A percentile compares a stretch with the other conserved stretches of the same genome.
These are phyloP conservation scores for Leccinum arenicola DNA, from an alignment of 768 basidiomycete genomes.

Conservation along the genomic window DNA sequence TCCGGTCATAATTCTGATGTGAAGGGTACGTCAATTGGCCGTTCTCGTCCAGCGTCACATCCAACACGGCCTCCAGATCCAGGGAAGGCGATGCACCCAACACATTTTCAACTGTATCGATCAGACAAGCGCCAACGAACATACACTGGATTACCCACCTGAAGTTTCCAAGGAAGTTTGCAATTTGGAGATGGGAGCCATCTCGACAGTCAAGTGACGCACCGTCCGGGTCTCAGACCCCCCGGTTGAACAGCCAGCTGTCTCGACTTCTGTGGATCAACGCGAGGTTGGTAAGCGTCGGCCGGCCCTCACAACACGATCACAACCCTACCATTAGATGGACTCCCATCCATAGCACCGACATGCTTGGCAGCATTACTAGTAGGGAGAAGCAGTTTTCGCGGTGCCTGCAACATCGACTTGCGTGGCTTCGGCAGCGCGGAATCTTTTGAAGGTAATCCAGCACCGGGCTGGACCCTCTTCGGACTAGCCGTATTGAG, in stretches of 20 bases:
- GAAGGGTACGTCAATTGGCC: conserved; percentile 4
- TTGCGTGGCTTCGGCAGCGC: conserved; percentile 4
- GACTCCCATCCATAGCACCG: not conserved
- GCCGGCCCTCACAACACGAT: not conserved
- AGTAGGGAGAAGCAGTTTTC: conserved; percentile 1
- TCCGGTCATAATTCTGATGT: not conserved
- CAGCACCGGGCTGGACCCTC: conserved; percentile 7
- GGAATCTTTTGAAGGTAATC: conserved; percentile 4
- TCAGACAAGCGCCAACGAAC: conserved; percentile 7
- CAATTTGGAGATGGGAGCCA: not conserved
- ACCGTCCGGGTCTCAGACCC: conserved; percentile 17
- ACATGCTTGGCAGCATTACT: not conserved
- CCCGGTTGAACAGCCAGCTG: conserved; percentile 6
- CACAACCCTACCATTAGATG: conserved; percentile 2
- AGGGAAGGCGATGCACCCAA: conserved; percentile 15
- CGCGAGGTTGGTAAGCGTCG: not conserved
- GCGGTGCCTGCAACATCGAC: conserved; percentile 14
- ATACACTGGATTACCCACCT: conserved; percentile 6
- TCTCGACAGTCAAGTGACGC: not conserved
- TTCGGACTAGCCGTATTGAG: conserved; percentile 1
- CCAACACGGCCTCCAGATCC: conserved; percentile 13
- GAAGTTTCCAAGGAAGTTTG: not conserved
- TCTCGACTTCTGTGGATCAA: conserved; percentile 9
- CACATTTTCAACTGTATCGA: not conserved
- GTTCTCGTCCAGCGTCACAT: conserved; percentile 2